These are phyloP conservation scores for Dendrothele bispora DNA, from an alignment of 768 basidiomycete genomes.

Conservation along the genomic window DNA sequence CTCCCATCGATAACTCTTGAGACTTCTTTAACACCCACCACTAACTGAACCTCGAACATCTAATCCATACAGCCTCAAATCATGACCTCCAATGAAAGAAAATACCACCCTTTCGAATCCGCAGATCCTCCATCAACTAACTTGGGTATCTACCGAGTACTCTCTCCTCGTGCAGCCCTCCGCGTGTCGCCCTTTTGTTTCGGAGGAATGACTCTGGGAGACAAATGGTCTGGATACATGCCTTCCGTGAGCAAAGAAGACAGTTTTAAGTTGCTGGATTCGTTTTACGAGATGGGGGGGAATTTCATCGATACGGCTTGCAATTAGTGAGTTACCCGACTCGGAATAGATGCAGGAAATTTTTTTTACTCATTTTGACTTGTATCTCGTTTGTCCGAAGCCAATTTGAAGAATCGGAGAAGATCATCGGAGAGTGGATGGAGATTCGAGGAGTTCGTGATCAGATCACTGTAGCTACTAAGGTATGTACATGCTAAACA, in stretches of 20 bases:
- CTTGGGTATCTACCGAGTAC: constrained; percentile 30
- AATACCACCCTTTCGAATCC: no score
- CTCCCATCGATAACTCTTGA: no score
- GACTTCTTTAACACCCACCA: no score
- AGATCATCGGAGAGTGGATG: constrained; percentile 55
- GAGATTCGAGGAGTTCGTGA: constrained; percentile 43
- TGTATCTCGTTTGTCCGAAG: constrained; percentile 17
- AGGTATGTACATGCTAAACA: constrained; percentile 29
- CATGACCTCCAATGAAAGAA: no score
- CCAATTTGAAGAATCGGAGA: constrained; percentile 56
- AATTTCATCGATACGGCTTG: constrained; percentile 53
- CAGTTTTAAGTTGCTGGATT: constrained; percentile 46
- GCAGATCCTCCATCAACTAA: constrained; percentile 23
- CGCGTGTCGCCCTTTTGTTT: constrained; percentile 43
- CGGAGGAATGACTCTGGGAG: constrained; percentile 44
- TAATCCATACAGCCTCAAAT: no score
- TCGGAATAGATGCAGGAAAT: no score
- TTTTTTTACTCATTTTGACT: background rate
- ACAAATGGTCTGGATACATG: constrained; percentile 28
- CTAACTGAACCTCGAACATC: no score
- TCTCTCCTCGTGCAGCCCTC: constrained; percentile 35
- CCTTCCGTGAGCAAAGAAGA: constrained; percentile 41
- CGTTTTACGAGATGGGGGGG: constrained; percentile 43
- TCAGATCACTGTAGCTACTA: constrained; percentile 47
- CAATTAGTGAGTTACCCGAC: constrained; percentile 37